Evolutionary conservation across 2,329 filamentous ascomycete genomes (phyloP).

Genomic region (Phoma sp.): DNA sequence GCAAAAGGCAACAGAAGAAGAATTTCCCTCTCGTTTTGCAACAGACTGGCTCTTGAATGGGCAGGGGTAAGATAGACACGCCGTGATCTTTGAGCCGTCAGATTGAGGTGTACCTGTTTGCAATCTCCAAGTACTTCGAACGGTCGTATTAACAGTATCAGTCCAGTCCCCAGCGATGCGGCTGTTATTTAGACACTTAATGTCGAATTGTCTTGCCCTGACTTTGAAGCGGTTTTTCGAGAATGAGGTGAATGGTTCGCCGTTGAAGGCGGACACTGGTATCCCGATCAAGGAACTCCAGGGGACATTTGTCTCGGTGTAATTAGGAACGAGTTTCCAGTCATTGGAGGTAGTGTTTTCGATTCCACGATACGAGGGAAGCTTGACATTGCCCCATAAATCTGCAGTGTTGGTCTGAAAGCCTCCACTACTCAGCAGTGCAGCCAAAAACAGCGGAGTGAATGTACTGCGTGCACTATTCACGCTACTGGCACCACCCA

Average conservation of each 20-base stretch:
- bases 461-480: slow-evolving; percentile 28
- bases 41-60: slow-evolving; percentile 26
- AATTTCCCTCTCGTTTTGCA: background rate
- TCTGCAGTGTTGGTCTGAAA: slow-evolving; percentile 32
- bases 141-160: background rate
- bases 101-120: background rate
- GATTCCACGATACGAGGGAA: slow-evolving; percentile 31
- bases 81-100: background rate
- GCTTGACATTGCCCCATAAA: slow-evolving; percentile 38
- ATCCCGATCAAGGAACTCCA: slow-evolving; percentile 39
- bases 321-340: slow-evolving; percentile 25
- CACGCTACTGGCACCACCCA: slow-evolving; percentile 18
- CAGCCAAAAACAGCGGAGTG: slow-evolving; percentile 29
- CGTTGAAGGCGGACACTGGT: slow-evolving; percentile 18
- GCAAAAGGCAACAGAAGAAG: slow-evolving; percentile 27
- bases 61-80: slow-evolving; percentile 29
- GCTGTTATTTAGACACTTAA: slow-evolving; percentile 31
- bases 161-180: background rate
- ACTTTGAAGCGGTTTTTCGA: slow-evolving; percentile 27
- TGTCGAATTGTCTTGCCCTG: slow-evolving; percentile 35
- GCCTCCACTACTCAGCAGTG: slow-evolving; percentile 32
- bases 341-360: slow-evolving; percentile 25
- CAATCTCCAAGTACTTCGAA: slow-evolving; percentile 7
- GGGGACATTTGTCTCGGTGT: slow-evolving; percentile 19
- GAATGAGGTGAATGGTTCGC: background rate